Base-by-base conservation (phyloP, 2,329 filamentous ascomycete species). In the Colletotrichum sp. region DNA sequence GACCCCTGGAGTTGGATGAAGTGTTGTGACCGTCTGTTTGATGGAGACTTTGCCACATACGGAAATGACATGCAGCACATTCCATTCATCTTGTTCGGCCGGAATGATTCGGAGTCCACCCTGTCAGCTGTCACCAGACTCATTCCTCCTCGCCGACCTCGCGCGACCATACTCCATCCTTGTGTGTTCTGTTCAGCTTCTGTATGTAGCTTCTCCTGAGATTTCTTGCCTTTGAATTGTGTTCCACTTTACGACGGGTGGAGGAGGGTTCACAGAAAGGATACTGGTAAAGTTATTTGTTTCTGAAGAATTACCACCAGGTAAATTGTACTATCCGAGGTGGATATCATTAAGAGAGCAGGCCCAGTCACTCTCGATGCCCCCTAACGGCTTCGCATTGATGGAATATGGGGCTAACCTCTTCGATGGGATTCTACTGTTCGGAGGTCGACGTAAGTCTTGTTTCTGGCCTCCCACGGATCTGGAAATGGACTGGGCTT, bases 201-300 rank as follows among this genome's bases (percentile, higher is more conserved):
- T 44, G 39, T n/a, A n/a, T 49, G 18, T n/a, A 49, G 5, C 18
- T 4, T 49, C 18, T n/a, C 39, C 18, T 49, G 39, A 6, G 9
- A 49, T n/a, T 12, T 4, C 5, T 10, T 4, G 5, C 18, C 8
- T n/a, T 49, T n/a, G 39, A n/a, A n/a, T 49, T n/a, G 39, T n/a
- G 1, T 44, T 5, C 0, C 1, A 10, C 3, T 5, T 18, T n/a
- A 18, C 5, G 16, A 44, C 5, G 36, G 16, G 16, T 0, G 16
- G 8, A 18, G 2, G 16, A 10, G 1, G 2, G 8, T 44, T 44
- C 5, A 44, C 5, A 44, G 36, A 44, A 18, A 5, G 4, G 16
- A 18, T 44, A 16, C 36, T n/a, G 36, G 3, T 18, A 3, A 44
- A 44, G 1, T 44, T 18, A 10, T 6, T 6, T 44, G 5, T 44